Evolutionary conservation across 257 asterid species (phyloP), one percentile per base, ranked within the genome.

Genomic region (Eucommia ulmoides): DNA sequence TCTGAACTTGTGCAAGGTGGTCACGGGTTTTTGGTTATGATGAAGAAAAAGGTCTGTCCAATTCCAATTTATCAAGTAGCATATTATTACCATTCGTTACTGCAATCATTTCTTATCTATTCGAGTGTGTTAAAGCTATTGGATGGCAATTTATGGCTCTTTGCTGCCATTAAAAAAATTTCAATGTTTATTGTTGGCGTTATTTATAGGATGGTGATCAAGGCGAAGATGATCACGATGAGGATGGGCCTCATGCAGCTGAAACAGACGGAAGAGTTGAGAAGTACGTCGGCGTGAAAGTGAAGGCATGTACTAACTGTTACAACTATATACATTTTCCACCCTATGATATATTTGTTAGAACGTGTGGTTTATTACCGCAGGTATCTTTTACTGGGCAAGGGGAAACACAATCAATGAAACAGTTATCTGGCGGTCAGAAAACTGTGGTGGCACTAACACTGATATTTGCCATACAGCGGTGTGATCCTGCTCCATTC

Each of bases 1-100:
- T 76, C 96, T 29, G 96, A 91, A 68, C 94, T 91, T 22, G 98
- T 91, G 59, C 98, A 82, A 83, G 98, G 96, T 38, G 98, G 98
- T 62, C 96, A 81, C 65, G 98, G 98, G 24, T 65, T 66, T 74
- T 65, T 91, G 61, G 80, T 83, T 59, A 91, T 91, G 93, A 81
- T 85, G 96, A 91, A 86, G 88, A 85, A 82, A 65, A 85, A 83
- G 98, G 98, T 85, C 64, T 20, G 82, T 64, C n/a, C n/a, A n/a
- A n/a, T 53, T 56, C 65, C 19, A 62, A 50, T 15, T 53, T 52
- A 17, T 38, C 41, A 49, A 8, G 8, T 38, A 12, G 38, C 38
- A n/a, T n/a, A n/a, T n/a, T n/a, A 7, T 29, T 29, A 5, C 8
- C 12, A 29, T 29, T 5, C 7, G 38, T 29, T 29, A 29, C 7